Base-by-base conservation (phyloP, 768 basidiomycete genomes). In the Naganishia vishniacii region DNA sequence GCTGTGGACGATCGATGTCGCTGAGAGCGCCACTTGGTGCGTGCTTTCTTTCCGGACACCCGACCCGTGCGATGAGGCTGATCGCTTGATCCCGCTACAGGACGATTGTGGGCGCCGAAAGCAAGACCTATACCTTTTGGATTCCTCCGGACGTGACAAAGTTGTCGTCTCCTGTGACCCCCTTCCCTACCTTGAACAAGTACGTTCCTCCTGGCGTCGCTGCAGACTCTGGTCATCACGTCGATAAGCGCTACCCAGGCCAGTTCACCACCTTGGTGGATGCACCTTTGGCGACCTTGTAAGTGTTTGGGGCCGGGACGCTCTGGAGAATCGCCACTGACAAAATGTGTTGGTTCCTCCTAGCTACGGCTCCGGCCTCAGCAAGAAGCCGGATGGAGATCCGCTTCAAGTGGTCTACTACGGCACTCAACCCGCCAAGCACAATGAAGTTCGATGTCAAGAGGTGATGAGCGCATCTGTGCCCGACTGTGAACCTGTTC, bases 21-120 rank as follows among this genome's bases (percentile, higher is more conserved):
- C 44, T 28, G 65, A 67, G 23, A 59, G 49, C 32, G 61, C 61
- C 15, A 59, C 65, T 20, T 67, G 65, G 65, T 67, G 25, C 51
- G 65, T 59, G 7, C 20, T 0, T 20, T 18, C 4, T 9, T 47
- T 0, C 2, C 25, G 32, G 8, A 18, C 11, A 9, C 34, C 4
- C n/a, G n/a, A n/a, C n/a, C n/a, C n/a, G n/a, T n/a, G n/a, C n/a
- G n/a, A n/a, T n/a, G n/a, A n/a, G n/a, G 29, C 23, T 29, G 13
- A 23, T 37, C 8, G 18, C 31, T 15, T 32, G 5, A 45, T 58
- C 25, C 37, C 26, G 15, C 42, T n/a, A 13, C 28, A 72, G 74
- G 75, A 75, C 69, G 41, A 75, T 77, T 59, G 72, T 77, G 49
- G 65, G 66, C 8, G 73, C 73, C 20, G 75, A 77, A 45, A 70